Base-by-base conservation (phyloP, 202 grass and related monocot species). In the Panicum virgatum region DNA sequence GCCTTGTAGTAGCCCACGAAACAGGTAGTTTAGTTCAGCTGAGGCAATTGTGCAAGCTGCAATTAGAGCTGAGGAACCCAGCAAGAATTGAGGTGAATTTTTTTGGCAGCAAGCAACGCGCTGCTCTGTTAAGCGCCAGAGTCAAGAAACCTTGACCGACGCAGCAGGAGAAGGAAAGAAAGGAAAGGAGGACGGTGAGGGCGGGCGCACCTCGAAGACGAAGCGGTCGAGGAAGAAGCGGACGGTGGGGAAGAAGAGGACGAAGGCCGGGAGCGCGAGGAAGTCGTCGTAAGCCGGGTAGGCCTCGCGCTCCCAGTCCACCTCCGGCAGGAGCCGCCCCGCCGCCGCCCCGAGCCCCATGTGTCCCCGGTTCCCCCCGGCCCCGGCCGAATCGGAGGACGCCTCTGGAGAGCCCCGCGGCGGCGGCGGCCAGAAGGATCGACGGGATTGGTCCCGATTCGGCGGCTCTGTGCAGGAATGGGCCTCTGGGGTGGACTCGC, bases 151-250 rank as follows among this genome's bases (percentile, higher is more conserved):
- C 53, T n/a, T 77, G 62, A 69, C 40, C 19, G 51, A 77, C 45
- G 6, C 16, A 82, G 62, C 32, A 10, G 30, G 15, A 20, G 39
- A 34, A 34, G 3, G 32, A 3, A 34, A 22, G 39, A 19, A 40
- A 8, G 37, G 5, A 63, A 29, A 13, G 46, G 25, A 27, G 11
- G 72, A 54, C 9, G 40, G 42, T 9, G 64, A 58, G 76, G 32
- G 27, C 5, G 7, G 16, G 57, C 81, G 50, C 82, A 97, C 95
- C 95, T 97, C 90, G 80, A 97, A 94, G 69, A 97, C 86, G 78
- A 93, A 94, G 83, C 90, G 67, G 83, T 97, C 92, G 66, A 97
- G 92, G 75, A 97, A 82, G 90, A 89, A 97, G 42, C 95, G 90
- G 65, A 92, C 54, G 43, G 92, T 75, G 53, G 88, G 90, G 84